Evolutionary conservation across 2,329 filamentous ascomycete genomes (phyloP), one percentile per base, ranked within the genome.

Genomic region (Rhinocladiella mackenziei): DNA sequence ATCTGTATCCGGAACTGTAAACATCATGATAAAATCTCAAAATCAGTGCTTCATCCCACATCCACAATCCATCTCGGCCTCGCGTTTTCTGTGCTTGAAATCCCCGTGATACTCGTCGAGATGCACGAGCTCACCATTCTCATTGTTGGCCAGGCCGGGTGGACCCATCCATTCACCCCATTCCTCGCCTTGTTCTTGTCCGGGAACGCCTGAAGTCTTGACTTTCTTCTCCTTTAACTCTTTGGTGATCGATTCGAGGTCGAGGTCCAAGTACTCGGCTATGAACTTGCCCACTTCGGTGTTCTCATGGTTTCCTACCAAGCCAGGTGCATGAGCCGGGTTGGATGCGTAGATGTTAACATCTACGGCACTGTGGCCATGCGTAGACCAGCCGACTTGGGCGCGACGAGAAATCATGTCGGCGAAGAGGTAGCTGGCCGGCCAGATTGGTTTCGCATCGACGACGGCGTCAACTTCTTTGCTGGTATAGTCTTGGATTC

Each of bases 331-430:
- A 20, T 71, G 68, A 26, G 77, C 74, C 0, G 78, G 74, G 3
- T 86, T 81, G 0, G 85, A 89, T 39, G 86, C 84, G 68, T 97
- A 98, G 55, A 98, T 87, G 65, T 98, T 98, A 36, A 98, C 92
- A 62, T 98, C 92, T 5, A 92, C 89, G 39, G 84, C 92, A 14
- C 83, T 85, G 68, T 98, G 92, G 19, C 92, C 92, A 63, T 96
- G 91, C 0, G 89, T 95, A 53, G 79, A 83, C 92, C 92, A 98
- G 10, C 92, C 94, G 31, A 95, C 79, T 60, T 94, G 88, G 1
- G 89, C 86, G n/a, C 92, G 80, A 3, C 85, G 77, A 56, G 86
- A 94, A 56, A 97, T 79, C 71, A 98, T 91, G 59, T 87, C 82
- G 0, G 89, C 81, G 61, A 97, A 86, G 18, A 73, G 65, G 60